Evolutionary conservation across 805 yeast genomes (phyloP).

Genomic region (Ogataea paraovalis): DNA sequence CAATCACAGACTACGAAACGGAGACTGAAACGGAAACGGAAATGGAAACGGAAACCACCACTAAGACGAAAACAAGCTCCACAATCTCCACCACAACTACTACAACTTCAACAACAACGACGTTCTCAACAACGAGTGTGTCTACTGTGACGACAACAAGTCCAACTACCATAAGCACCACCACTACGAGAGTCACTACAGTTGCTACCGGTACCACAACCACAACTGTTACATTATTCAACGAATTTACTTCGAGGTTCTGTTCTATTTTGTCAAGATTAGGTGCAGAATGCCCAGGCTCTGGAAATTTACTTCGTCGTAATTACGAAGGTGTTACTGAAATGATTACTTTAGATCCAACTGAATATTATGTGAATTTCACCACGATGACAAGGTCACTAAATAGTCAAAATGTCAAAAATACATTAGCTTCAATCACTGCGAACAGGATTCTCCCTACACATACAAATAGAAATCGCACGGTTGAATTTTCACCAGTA

Average conservation of each 20-base stretch:
- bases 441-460: neutral
- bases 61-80: conserved; percentile 6
- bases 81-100: neutral
- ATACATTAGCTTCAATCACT: too few species aligned
- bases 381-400: neutral
- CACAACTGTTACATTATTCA: conserved; percentile 11
- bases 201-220: conserved; percentile 7
- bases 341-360: neutral
- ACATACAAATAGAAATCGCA: neutral
- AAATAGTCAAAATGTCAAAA: neutral
- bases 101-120: conserved; percentile 3
- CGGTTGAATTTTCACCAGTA: neutral
- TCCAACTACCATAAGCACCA: conserved; percentile 3
- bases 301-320: conserved; percentile 4
- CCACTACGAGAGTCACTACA: conserved; percentile 8
- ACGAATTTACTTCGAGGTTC: conserved; percentile 17
- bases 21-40: conserved; percentile 12
- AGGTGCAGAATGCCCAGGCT: conserved; percentile 17
- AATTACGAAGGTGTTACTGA: conserved; percentile 4
- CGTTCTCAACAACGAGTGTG: conserved; percentile 6
- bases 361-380: neutral
- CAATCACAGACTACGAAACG: conserved; percentile 11
- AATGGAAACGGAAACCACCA: conserved; percentile 8
- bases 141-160: conserved; percentile 7
- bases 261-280: conserved; percentile 16